These are phyloP conservation scores for Carpinus fangiana DNA, from an alignment of 306 rosid species.

Conservation along the genomic window DNA sequence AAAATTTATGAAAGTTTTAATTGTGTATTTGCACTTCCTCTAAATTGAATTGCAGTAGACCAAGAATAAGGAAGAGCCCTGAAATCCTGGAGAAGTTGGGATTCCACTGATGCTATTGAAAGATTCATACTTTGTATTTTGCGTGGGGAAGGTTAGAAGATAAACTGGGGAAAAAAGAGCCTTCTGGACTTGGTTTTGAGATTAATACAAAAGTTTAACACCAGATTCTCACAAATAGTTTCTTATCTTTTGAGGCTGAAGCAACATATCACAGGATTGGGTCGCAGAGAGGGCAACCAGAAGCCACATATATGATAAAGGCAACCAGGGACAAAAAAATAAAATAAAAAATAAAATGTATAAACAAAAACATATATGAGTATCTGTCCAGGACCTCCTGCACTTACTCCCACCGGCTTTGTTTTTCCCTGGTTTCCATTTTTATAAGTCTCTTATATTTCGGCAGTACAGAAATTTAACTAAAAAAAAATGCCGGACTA, in stretches of 20 bases:
- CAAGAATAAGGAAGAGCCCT: not conserved
- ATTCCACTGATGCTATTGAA: not conserved
- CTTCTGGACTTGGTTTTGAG: not conserved
- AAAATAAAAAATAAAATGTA: not conserved
- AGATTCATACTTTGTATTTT: not conserved
- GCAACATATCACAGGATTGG: not conserved
- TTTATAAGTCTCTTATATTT: not conserved
- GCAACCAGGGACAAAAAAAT: not conserved
- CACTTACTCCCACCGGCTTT: not conserved
- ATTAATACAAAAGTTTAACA: not conserved
- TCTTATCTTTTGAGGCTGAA: not conserved
- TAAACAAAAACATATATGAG: not conserved
- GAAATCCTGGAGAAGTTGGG: not conserved
- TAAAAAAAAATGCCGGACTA: not conserved
- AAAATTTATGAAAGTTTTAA: not conserved
- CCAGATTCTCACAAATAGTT: not conserved
- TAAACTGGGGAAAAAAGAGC: not conserved
- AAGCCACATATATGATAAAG: not conserved
- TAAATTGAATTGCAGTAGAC: not conserved
- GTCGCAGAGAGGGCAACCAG: not conserved
- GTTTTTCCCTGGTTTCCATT: not conserved
- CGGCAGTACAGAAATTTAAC: not conserved
- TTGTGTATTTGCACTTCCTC: not conserved
- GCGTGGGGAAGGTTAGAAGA: not conserved
- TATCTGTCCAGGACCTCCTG: not conserved